Base-by-base conservation (phyloP, 2,329 filamentous ascomycete genomes). In the Arthrobotrys megalospora region DNA sequence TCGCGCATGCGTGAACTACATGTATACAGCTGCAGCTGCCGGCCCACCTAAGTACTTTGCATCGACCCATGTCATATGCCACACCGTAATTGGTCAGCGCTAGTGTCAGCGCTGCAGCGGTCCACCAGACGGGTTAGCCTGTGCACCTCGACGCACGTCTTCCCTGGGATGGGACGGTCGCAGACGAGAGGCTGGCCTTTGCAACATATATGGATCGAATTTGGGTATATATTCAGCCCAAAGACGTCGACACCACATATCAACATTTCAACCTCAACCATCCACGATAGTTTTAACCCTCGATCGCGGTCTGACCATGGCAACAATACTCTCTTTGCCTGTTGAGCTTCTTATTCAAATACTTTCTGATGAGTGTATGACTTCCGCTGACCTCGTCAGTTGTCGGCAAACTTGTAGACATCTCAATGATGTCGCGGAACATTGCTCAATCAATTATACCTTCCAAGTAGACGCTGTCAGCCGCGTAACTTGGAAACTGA, bases 291-390 rank as follows among this genome's bases (percentile, higher is more conserved):
- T 28, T 28, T 28, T 5, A 28, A 28, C 2, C 24, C 48, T 52
- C 14, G 10, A 28, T 32, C 58, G 47, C 14, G 47, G 34, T 11
- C 34, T 47, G 47, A 47, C 4, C 19, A 63, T 63, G 58, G 14
- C 58, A 34, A 63, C 21, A 10, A 16, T 63, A 32, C 36, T 32
- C 4, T 43, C 65, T n/a, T 36, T 68, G 7, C 65, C 65, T 7
- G 28, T 38, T 1, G 65, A 68, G 19, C 34, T 68, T 11, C 52
- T 68, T 14, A 68, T 68, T 16, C 19, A 47, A 19, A 68, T 68
- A 10, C 19, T 68, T 12, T 55, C 48, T 19, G 21, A 68, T 10
- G 19, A 41, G 0, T 41, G 6, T 10, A 24, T 53, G 32, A 24
- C 34, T 24, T 60, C 53, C 8, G 8, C 50, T 3, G 50, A 58